Evolutionary conservation across 2,329 filamentous ascomycete species (phyloP).

Genomic region (Sporothrix euskadiensis): DNA sequence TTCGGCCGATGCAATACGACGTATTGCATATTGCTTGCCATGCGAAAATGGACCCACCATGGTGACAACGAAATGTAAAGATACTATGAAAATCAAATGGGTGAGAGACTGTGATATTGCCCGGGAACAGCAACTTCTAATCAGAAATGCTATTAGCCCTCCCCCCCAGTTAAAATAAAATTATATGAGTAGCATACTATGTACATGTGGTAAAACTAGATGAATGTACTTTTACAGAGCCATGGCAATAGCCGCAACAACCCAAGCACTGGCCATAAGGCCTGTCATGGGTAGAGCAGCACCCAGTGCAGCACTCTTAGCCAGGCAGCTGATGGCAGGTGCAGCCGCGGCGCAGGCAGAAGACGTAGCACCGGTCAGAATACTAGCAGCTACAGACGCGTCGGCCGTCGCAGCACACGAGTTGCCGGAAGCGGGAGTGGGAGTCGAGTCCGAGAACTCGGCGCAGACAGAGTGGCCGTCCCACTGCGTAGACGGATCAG

Average conservation of each 20-base stretch:
- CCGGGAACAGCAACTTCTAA: background rate
- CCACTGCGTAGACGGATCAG: background rate
- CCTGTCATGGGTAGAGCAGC: background rate
- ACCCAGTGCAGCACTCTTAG: background rate
- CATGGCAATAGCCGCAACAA: background rate
- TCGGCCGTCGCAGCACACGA: conserved; percentile 33
- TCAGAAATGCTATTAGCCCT: background rate
- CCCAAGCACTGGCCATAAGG: background rate
- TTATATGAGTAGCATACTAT: background rate
- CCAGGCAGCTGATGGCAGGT: conserved; percentile 3
- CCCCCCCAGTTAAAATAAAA: background rate
- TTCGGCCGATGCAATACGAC: background rate
- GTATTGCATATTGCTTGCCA: background rate
- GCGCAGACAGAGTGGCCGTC: conserved; percentile 20
- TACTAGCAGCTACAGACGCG: conserved; percentile 32
- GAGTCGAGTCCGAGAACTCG: conserved; percentile 24
- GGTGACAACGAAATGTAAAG: background rate
- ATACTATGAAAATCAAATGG: background rate
- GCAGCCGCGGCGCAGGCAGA: background rate
- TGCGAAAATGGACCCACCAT: background rate
- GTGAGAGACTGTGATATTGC: background rate
- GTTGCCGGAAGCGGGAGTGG: conserved; percentile 26
- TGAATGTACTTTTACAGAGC: background rate
- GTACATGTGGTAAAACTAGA: background rate
- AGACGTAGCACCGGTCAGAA: conserved; percentile 26